Conservation (phyloP, 164 flowering plant species). For the Saururus chinensis region DNA sequence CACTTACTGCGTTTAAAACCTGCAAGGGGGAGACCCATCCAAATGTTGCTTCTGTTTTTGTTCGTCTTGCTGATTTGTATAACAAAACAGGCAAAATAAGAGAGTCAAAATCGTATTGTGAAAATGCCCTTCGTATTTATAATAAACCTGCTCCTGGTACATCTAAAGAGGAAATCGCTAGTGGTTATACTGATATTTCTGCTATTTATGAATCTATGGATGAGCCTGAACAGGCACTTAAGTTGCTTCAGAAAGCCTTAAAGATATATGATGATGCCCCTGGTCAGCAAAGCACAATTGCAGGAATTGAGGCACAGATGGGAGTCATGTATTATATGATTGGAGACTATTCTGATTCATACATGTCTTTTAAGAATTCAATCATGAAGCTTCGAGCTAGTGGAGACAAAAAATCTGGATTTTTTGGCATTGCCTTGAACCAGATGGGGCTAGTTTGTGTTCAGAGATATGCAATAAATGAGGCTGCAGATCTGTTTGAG, state of each 20-base stretch:
- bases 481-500: slow-evolving; percentile 82
- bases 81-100: slow-evolving; percentile 69
- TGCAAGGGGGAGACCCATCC: slow-evolving; percentile 90
- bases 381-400: slow-evolving; percentile 62
- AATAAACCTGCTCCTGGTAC: slow-evolving; percentile 62
- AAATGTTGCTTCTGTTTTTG: slow-evolving; percentile 72
- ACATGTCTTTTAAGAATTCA: slow-evolving; percentile 51
- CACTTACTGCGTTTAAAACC: slow-evolving; percentile 73
- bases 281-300: slow-evolving; percentile 82
- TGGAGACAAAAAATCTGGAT: slow-evolving; percentile 86
- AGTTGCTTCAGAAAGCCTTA: slow-evolving; percentile 67
- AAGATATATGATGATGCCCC: slow-evolving; percentile 63
- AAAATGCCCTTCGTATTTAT: slow-evolving; percentile 80
- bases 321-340: slow-evolving; percentile 86
- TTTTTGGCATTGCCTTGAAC: slow-evolving; percentile 85
- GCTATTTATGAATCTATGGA: slow-evolving; percentile 88
- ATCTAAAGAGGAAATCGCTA: slow-evolving; percentile 81
- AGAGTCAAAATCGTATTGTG: slow-evolving; percentile 78
- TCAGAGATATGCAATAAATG: slow-evolving; percentile 63
- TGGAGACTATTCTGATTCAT: slow-evolving; percentile 69
- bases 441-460: slow-evolving; percentile 96
- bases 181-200: slow-evolving; percentile 74
- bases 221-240: slow-evolving; percentile 76
- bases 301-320: slow-evolving; percentile 93
- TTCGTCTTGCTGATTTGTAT: slow-evolving; percentile 78